These are phyloP conservation scores for Penicillium malachiteum DNA, from an alignment of 495 filamentous ascomycete species.

Conservation along the genomic window DNA sequence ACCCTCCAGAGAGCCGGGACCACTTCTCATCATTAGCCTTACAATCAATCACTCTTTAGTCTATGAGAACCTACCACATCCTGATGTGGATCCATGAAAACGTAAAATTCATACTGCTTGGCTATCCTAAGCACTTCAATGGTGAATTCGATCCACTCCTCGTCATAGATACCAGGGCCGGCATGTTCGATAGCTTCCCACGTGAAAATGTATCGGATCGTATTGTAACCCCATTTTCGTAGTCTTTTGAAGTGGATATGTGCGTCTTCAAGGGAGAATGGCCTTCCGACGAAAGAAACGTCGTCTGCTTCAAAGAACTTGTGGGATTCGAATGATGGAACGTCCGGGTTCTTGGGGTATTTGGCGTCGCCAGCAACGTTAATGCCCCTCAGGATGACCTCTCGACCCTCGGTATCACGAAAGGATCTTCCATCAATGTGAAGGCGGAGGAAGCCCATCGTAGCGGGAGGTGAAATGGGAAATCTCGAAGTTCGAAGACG, in stretches of 20 bases:
- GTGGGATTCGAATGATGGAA: conserved; percentile 74
- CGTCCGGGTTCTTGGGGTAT: conserved; percentile 70
- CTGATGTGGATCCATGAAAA: conserved; percentile 98
- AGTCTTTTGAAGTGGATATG: conserved; percentile 85
- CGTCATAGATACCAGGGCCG: conserved; percentile 91
- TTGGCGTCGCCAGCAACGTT: conserved; percentile 70
- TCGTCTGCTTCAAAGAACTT: conserved; percentile 91
- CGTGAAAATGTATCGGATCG: conserved; percentile 93
- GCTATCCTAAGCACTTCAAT: conserved; percentile 79
- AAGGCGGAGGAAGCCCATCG: conserved; percentile 52
- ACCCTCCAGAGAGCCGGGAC: conserved; percentile 92
- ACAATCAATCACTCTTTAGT: neutral
- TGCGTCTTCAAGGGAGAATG: conserved; percentile 79
- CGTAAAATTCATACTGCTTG: conserved; percentile 86
- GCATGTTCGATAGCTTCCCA: conserved; percentile 98
- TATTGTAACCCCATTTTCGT: conserved; percentile 89
- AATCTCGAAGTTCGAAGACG: too few relatives aligned
- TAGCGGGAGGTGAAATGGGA: too few relatives aligned
- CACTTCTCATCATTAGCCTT: conserved; percentile 52
- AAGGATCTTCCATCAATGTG: conserved; percentile 82
- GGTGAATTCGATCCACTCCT: conserved; percentile 89
- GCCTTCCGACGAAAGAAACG: conserved; percentile 84
- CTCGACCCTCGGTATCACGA: conserved; percentile 64
- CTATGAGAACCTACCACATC: conserved; percentile 67
- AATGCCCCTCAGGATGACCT: conserved; percentile 68